phyloP scores from a whole-genome alignment of 1,284 basidiomycete species.

The Ustilago vetiveriae region DNA sequence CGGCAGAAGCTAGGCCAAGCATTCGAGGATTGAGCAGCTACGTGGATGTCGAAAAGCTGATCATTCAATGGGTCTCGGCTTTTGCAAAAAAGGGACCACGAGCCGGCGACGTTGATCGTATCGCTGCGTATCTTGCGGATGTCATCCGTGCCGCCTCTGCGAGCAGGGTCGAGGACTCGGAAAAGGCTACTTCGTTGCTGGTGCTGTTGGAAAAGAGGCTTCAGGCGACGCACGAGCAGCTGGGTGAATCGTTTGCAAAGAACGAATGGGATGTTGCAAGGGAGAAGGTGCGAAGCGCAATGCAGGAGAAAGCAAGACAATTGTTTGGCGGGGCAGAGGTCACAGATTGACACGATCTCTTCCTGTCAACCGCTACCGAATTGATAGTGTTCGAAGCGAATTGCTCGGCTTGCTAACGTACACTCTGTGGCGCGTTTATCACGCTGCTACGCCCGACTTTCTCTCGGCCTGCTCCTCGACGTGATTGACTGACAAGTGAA shows the following conservation, averaged over 20 bases:
- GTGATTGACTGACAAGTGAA: no score
- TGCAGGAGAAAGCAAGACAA: constrained; percentile 12
- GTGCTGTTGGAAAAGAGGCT: no score
- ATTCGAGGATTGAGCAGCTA: constrained; percentile 31
- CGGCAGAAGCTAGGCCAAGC: constrained; percentile 4
- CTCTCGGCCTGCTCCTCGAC: no score
- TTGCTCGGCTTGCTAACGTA: no score
- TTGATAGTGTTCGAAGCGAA: no score
- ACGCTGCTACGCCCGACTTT: no score
- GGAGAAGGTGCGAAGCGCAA: neutral
- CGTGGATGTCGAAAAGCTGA: constrained; percentile 17
- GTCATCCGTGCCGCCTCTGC: constrained; percentile 2
- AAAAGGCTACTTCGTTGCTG: constrained; percentile 20
- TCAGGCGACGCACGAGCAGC: neutral
- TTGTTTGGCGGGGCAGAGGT: constrained; percentile 24
- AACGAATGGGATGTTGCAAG: constrained; percentile 20
- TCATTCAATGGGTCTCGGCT: constrained; percentile 44
- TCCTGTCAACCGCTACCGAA: no score
- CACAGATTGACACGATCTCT: neutral
- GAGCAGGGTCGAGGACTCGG: constrained; percentile 18
- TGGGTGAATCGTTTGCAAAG: constrained; percentile 1
- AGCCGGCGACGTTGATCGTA: constrained; percentile 44
- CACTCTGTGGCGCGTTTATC: no score
- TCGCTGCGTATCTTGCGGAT: constrained; percentile 26
- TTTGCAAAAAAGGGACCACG: constrained; percentile 42